Conservation (phyloP, 1,139 yeast genomes). For the Groenewaldozyma auringiensis region DNA sequence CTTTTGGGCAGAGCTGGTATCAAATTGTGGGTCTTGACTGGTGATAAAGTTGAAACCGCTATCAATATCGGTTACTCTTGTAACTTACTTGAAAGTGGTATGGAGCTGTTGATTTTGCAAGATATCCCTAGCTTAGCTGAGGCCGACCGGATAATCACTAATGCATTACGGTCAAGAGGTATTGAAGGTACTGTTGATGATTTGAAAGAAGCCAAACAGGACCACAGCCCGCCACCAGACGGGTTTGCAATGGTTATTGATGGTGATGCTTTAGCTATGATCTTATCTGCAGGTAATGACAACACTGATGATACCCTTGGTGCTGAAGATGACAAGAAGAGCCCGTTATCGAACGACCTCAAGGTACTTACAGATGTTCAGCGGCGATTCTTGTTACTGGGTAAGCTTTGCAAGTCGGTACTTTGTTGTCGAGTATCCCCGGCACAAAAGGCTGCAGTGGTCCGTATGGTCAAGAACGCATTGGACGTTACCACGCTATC, state of each 20-base stretch:
- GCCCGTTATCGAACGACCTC: neutral
- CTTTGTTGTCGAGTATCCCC: constrained; percentile 98
- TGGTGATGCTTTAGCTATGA: constrained; percentile 78
- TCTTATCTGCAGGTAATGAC: constrained; percentile 38
- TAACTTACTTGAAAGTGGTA: constrained; percentile 72
- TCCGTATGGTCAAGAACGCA: constrained; percentile 73
- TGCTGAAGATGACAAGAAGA: neutral
- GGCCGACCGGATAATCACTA: constrained; percentile 48
- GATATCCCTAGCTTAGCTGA: constrained; percentile 31
- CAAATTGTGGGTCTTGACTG: constrained; percentile 92
- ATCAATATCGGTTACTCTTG: constrained; percentile 94
- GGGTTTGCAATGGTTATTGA: constrained; percentile 80
- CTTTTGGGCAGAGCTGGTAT: constrained; percentile 80
- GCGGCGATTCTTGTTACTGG: constrained; percentile 67
- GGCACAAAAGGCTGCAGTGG: constrained; percentile 94
- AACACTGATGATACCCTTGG: constrained; percentile 7
- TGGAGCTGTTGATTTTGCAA: constrained; percentile 70
- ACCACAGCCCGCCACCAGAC: constrained; percentile 73
- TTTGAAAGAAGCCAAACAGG: constrained; percentile 50
- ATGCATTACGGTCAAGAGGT: constrained; percentile 49
- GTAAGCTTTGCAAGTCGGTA: constrained; percentile 94
- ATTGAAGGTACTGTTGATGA: constrained; percentile 55
- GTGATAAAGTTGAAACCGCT: constrained; percentile 95
- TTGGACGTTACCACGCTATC: constrained; percentile 85
- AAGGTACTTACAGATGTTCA: constrained; percentile 25